Evolutionary conservation across 176 grass and related monocot genomes (phyloP), one percentile per base, ranked within the genome.

Genomic region (Pontederia crassipes): DNA sequence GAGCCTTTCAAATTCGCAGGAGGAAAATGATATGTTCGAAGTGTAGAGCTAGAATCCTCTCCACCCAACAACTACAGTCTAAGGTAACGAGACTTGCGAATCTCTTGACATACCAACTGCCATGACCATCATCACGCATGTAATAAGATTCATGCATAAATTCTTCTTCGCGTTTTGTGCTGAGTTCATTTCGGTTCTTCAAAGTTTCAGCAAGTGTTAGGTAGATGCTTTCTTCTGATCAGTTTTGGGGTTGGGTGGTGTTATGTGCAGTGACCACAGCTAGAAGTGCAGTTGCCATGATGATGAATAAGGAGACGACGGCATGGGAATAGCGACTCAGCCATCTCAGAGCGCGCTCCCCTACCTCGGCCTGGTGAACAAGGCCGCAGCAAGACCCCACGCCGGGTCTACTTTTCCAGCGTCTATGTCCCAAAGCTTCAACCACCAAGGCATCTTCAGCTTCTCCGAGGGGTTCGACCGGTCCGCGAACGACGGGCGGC

Each of bases 361-460:
- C 69, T 45, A 20, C 72, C 7, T 63, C 48, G 11, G 62, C 62
- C 71, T 62, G 24, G 51, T 72, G 57, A 16, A 49, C 56, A 24
- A 76, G 61, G 62, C 28, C 71, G 35, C 18, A 8, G 2, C 53
- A 32, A 47, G 29, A 20, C 8, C 53, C 14, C 66, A 45, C 17
- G 29, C 52, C 17, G 24, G 64, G 27, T 26, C 64, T 52, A 66
- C 28, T 66, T 17, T 53, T 14, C 29, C 52, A 17, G 11, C 66
- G 52, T 83, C 93, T 89, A 98, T 98, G 93, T 92, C 93, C 79
- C 84, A 88, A 72, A 84, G 88, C 51, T 98, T 98, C 88, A 87
- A 86, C 74, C 83, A 86, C 64, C 79, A 67, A 74, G 79, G 74
- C 73, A n/a, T 79, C 76, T 90, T 80, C 73, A 70, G 79, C 73